Evolutionary conservation across 2,329 filamentous ascomycete genomes (phyloP).

Genomic region (Drechslera avenae): DNA sequence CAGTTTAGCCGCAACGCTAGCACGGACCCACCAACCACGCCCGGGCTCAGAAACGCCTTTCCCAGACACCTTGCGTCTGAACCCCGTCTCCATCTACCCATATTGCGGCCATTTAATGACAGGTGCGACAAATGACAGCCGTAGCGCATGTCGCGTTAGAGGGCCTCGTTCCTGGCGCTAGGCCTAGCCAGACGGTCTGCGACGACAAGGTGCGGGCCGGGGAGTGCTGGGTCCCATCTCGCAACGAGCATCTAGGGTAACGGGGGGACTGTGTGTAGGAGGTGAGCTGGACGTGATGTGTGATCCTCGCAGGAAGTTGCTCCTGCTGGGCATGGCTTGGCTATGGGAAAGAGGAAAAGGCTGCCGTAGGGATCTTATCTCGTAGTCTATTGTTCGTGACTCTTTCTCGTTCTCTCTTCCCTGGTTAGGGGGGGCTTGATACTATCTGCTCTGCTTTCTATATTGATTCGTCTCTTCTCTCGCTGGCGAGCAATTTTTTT

Average conservation of each 20-base stretch:
- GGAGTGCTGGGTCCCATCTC: no score
- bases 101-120: neutral
- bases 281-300: neutral
- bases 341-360: neutral
- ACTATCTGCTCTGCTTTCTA: neutral
- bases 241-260: neutral
- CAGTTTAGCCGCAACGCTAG: neutral
- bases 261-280: neutral
- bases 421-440: constrained; percentile 2
- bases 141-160: constrained; percentile 1
- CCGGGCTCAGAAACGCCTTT: neutral
- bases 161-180: neutral
- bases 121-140: neutral
- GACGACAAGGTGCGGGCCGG: neutral
- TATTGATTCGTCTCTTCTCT: constrained; percentile 1
- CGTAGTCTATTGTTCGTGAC: no score
- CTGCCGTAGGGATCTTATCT: no score
- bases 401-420: no score
- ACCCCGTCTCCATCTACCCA: neutral
- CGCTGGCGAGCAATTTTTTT: constrained; percentile 5
- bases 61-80: neutral
- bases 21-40: neutral
- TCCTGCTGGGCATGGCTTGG: neutral
- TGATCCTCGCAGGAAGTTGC: neutral
- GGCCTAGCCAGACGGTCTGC: neutral